Base-by-base conservation (phyloP, 768 basidiomycete genomes). In the Pleurotus citrinopileatus region DNA sequence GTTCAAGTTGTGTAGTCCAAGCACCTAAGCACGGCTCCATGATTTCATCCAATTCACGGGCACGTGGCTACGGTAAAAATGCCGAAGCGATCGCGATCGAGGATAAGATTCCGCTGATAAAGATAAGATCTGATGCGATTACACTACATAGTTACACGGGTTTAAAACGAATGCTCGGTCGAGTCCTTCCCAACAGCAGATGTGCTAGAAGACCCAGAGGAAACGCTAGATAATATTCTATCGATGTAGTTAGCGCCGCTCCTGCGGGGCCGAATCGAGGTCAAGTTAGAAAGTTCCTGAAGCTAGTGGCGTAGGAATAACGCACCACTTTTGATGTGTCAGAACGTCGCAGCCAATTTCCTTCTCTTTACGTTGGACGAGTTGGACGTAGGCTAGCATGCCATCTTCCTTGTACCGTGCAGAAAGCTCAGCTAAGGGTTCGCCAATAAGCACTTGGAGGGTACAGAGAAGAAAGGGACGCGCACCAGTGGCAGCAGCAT, bases 201-300 rank as follows among this genome's bases (percentile, higher is more conserved):
- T 3, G 93, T 94, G 62, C 88, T 90, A 26, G 92, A 92, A 8
- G 91, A 94, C 53, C 93, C 93, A 8, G 90, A 91, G 6, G 91
- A 87, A 19, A 96, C 82, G 13, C 84, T 89, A 36, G 83, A 83
- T 48, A 96, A 71, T 58, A 96, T 94, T 52, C 87, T 73, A 70
- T 96, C 93, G 55, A 94, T 83, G 68, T 95, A 96, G 63, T 88
- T 89, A 20, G 93, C 93, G 29, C 94, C 93, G 58, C 91, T 93
- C 89, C 88, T 91, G 61, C 5, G 60, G 34, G 26, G 3, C 8
- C 8, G 28, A 4, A n/a, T n/a, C n/a, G n/a, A 34, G 46, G 13
- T 8, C 26, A 17, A 22, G 25, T 28, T 10, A 28, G 26, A 32
- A 22, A 13, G 29, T 17, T 29, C 28, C 27, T 19, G 43, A 17